Evolutionary conservation across 2,329 filamentous ascomycete genomes (phyloP).

Genomic region (Graphium sp.): DNA sequence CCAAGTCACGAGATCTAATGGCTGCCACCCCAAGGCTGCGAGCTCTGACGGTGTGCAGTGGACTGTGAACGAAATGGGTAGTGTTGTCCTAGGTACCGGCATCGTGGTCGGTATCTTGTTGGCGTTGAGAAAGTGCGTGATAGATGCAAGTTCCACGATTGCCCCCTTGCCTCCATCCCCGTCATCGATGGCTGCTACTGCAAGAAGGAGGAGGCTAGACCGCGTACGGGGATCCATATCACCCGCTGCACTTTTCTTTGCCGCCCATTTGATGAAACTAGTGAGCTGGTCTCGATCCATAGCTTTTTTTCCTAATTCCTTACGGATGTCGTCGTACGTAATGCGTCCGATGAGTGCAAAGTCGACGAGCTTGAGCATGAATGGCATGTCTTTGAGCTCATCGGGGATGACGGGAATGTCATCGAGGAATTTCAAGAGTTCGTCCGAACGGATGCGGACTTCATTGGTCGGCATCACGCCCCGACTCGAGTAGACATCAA

Average conservation of each 20-base stretch:
- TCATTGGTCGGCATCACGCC: slow-evolving; percentile 74
- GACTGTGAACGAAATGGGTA: slow-evolving; percentile 73
- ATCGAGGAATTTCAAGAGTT: slow-evolving; percentile 58
- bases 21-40: slow-evolving; percentile 69
- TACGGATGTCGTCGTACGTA: slow-evolving; percentile 70
- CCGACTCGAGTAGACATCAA: slow-evolving; percentile 76
- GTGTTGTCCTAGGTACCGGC: slow-evolving; percentile 64
- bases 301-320: slow-evolving; percentile 68
- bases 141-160: slow-evolving; percentile 61
- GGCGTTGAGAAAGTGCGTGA: slow-evolving; percentile 60
- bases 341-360: slow-evolving; percentile 80
- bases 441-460: slow-evolving; percentile 59
- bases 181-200: slow-evolving; percentile 52
- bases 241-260: slow-evolving; percentile 50
- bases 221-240: slow-evolving; percentile 57
- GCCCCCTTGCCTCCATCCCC: slow-evolving; percentile 42
- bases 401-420: slow-evolving; percentile 77
- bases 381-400: slow-evolving; percentile 53
- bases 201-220: slow-evolving; percentile 58
- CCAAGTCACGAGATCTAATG: slow-evolving; percentile 77
- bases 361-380: slow-evolving; percentile 65
- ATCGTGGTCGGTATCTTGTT: slow-evolving; percentile 66
- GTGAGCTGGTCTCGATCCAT: slow-evolving; percentile 62
- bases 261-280: slow-evolving; percentile 74
- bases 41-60: slow-evolving; percentile 50